phyloP scores from a whole-genome alignment of 139 green algal genomes.

The Chlamydomonas eustigma region DNA sequence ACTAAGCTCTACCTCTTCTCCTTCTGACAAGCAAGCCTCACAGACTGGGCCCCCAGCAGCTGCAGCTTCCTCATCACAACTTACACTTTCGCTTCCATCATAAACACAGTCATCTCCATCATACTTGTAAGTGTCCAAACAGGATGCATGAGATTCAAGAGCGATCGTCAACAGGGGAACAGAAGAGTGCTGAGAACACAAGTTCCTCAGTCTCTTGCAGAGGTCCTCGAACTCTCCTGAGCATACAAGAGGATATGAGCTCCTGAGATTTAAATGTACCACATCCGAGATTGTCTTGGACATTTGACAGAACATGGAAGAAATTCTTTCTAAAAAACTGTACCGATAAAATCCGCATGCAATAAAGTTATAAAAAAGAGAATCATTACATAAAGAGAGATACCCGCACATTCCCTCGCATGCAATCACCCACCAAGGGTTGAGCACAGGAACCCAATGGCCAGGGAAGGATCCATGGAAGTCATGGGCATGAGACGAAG shows the following conservation, averaged over 20 bases:
- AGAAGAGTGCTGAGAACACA: not conserved
- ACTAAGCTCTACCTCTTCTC: too few relatives aligned
- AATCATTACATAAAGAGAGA: too few relatives aligned
- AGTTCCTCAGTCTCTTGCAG: not conserved
- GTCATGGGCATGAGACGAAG: constrained; percentile 57
- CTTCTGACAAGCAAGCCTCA: too few relatives aligned
- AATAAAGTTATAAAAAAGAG: too few relatives aligned
- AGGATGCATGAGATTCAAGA: not conserved
- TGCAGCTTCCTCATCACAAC: not conserved
- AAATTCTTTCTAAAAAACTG: not conserved
- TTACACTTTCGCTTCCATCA: not conserved
- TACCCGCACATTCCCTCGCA: too few relatives aligned
- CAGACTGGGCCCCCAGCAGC: not conserved
- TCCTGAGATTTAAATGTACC: not conserved
- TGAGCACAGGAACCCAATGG: constrained; percentile 66
- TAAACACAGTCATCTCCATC: not conserved
- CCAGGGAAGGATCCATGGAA: constrained; percentile 78
- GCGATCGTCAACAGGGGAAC: constrained; percentile 2
- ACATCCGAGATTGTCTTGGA: not conserved
- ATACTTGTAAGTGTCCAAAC: not conserved
- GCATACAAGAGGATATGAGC: not conserved
- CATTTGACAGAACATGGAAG: not conserved
- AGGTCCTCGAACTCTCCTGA: constrained; percentile 7
- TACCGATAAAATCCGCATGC: too few relatives aligned
- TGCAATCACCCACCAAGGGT: not conserved